Evolutionary conservation across 306 rosid genomes (phyloP), one percentile per base, ranked within the genome.

Genomic region (Fragaria nilgerrensis): DNA sequence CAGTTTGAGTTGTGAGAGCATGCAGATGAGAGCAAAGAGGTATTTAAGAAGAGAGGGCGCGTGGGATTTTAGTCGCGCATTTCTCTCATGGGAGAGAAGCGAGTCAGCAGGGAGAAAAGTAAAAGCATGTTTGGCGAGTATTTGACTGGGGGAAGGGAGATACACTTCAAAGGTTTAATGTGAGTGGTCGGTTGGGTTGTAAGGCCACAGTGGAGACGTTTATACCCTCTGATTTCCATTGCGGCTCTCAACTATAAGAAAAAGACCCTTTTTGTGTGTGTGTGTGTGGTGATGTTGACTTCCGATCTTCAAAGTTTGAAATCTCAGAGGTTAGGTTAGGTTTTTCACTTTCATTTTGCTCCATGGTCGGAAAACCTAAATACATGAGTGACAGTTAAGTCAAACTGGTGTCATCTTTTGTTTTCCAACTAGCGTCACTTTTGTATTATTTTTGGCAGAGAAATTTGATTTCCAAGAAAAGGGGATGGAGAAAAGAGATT

Each of bases 101-200:
- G 23, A 5, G 45, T 1, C 67, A 55, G 74, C n/a, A 32, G 75
- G 20, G 17, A n/a, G 53, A 68, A 68, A 76, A 66, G 48, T 56
- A 72, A 83, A 80, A 48, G 88, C 83, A 81, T 85, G 88, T 81
- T 81, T 75, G 83, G 88, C 83, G 83, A 85, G 85, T 73, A 8
- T 85, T 84, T 85, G 88, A 85, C 88, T 62, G 41, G 20, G 7
- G 41, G 7, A 5, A 37, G 41, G 7, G 41, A 36, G 43, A 39
- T 65, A 29, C 19, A 63, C 22, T 81, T 66, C 25, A 32, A 29
- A 27, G 43, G 23, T 50, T 48, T 70, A 7, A 37, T 41, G 70
- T 64, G 72, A 63, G 78, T 81, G 84, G 81, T 81, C 81, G 78
- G 84, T 76, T 76, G 22, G 68, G 25, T 2, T 11, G 49, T 37